phyloP scores from a whole-genome alignment of 495 filamentous ascomycete species.

The Articulospora tetracladia region DNA sequence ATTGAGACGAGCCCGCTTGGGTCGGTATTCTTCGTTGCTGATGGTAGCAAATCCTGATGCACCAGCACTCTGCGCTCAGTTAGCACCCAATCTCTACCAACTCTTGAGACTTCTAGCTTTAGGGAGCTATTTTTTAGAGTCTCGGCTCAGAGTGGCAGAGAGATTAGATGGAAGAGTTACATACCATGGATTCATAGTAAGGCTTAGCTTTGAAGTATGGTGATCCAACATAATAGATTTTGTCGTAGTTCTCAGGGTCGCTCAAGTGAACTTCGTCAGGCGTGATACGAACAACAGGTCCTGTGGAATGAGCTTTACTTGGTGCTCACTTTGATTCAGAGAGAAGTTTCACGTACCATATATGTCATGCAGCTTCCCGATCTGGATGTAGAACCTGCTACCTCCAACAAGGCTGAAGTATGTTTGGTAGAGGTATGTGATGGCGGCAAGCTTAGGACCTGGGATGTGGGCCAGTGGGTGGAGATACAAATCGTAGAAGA shows the following conservation, averaged over 20 bases:
- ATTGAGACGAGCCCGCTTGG: conserved; percentile 31
- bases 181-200: background rate
- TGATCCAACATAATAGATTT: background rate
- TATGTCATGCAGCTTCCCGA: conserved; percentile 39
- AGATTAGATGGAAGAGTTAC: background rate
- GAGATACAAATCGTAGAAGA: conserved; percentile 44
- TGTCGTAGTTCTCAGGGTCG: conserved; percentile 36
- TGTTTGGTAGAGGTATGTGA: conserved; percentile 43
- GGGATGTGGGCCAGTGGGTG: conserved; percentile 46
- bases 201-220: background rate
- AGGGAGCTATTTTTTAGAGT: too few relatives aligned
- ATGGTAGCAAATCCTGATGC: conserved; percentile 24
- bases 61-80: background rate
- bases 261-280: conserved; percentile 47
- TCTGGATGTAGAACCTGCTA: conserved; percentile 36
- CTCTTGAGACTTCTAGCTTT: too few relatives aligned
- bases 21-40: conserved; percentile 29
- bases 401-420: conserved; percentile 38
- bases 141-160: too few relatives aligned
- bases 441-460: conserved; percentile 47
- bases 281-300: conserved; percentile 46
- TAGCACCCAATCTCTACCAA: too few relatives aligned
- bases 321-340: background rate
- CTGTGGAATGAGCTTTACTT: background rate
- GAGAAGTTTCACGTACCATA: conserved; percentile 33